These are phyloP conservation scores for Ramularia endophylla DNA, from an alignment of 2,329 filamentous ascomycete genomes.

Conservation along the genomic window DNA sequence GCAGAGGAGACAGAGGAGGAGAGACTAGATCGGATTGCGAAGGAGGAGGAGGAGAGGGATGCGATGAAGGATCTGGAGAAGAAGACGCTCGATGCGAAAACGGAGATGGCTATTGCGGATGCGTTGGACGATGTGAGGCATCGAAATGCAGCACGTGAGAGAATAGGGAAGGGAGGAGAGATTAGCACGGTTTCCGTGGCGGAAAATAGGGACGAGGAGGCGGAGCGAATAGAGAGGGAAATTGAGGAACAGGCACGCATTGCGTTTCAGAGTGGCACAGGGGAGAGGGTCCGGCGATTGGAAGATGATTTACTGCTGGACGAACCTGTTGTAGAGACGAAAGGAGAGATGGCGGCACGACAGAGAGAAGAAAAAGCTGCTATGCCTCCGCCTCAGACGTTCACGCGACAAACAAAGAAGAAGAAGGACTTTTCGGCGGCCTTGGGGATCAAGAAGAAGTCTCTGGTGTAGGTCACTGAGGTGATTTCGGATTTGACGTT, in stretches of 20 bases:
- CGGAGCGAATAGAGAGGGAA: constrained; percentile 65
- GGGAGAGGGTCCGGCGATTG: constrained; percentile 46
- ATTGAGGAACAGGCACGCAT: constrained; percentile 73
- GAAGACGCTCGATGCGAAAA: constrained; percentile 86
- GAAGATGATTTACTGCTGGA: constrained; percentile 18
- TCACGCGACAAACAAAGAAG: constrained; percentile 72
- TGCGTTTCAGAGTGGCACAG: constrained; percentile 65
- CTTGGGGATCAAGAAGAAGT: constrained; percentile 83
- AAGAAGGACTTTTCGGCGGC: constrained; percentile 75
- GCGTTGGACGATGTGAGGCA: constrained; percentile 91
- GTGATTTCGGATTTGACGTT: too few species aligned
- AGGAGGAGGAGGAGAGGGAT: constrained; percentile 73
- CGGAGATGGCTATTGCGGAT: constrained; percentile 95
- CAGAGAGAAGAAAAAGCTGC: constrained; percentile 30
- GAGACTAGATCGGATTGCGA: constrained; percentile 74
- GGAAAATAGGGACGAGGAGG: constrained; percentile 51
- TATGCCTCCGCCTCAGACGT: constrained; percentile 50
- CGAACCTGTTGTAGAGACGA: constrained; percentile 31
- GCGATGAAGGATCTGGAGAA: constrained; percentile 94
- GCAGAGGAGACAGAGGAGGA: constrained; percentile 80
- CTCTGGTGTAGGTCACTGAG: background rate
- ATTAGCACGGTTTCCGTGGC: constrained; percentile 51
- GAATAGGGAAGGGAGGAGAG: constrained; percentile 59
- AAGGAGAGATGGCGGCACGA: constrained; percentile 15
- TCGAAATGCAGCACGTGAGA: constrained; percentile 80